Evolutionary conservation across 2,329 filamentous ascomycete species (phyloP).

Genomic region (Aureobasidium sp.): DNA sequence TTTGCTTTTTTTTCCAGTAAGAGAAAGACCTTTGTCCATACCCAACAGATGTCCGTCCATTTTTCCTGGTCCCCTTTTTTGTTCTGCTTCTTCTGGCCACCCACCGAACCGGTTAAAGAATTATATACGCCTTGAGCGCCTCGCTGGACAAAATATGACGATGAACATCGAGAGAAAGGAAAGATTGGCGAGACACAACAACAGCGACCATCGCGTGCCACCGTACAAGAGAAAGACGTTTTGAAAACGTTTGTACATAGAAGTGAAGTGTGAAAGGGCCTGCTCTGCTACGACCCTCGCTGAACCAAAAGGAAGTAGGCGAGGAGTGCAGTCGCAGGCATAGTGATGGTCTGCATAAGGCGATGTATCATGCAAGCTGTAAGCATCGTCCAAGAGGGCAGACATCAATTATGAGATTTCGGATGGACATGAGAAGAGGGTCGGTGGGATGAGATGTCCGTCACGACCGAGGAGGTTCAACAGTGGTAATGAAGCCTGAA

Average conservation of each 20-base stretch:
- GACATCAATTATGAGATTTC: not conserved
- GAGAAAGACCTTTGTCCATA: not conserved
- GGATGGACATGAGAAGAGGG: not conserved
- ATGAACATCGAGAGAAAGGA: not conserved
- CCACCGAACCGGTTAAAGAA: not conserved
- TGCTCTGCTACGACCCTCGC: not conserved
- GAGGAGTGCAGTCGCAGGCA: not conserved
- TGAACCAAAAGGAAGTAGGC: not conserved
- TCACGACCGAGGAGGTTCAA: not conserved
- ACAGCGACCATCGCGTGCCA: not conserved
- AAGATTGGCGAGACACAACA: not conserved
- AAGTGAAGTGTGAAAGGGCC: not conserved
- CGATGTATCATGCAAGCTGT: not conserved
- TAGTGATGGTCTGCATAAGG: not conserved
- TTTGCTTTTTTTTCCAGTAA: not conserved
- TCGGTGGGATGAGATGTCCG: not conserved
- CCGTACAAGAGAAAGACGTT: not conserved
- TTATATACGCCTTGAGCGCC: constrained; percentile 6
- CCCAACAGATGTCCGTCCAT: not conserved
- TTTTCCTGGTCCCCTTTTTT: not conserved
- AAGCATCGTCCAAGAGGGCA: not conserved
- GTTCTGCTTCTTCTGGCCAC: not conserved
- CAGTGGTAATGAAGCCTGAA: not conserved
- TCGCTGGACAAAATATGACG: constrained; percentile 1
- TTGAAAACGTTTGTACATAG: constrained; percentile 10